Conservation (phyloP, 2,329 filamentous ascomycete genomes). For the Epichloe gansuensis region DNA sequence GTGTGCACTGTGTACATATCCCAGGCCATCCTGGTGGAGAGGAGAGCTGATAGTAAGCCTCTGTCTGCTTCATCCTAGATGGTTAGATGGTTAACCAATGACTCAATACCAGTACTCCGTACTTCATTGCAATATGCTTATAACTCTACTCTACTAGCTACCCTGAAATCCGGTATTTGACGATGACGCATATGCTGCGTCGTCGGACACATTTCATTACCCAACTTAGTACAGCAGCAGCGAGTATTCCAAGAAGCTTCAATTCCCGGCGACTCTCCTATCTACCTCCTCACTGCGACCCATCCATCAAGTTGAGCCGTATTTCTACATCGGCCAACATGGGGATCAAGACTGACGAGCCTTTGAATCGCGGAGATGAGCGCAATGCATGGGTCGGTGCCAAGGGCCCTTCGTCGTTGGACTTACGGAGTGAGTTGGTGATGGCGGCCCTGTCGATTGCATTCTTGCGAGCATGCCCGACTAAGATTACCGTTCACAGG, state of each 20-base stretch:
- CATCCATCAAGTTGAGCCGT: neutral
- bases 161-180: neutral
- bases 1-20: no score
- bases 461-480: neutral
- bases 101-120: neutral
- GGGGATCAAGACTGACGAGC: neutral
- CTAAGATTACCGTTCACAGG: conserved; percentile 19
- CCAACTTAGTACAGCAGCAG: neutral
- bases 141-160: neutral
- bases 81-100: neutral
- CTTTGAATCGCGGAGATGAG: neutral
- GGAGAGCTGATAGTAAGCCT: no score
- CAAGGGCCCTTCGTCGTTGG: conserved; percentile 9
- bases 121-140: neutral
- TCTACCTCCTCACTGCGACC: neutral
- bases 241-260: neutral
- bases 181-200: neutral
- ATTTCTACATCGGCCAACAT: neutral
- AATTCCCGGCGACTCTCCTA: neutral
- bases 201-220: neutral
- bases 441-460: neutral
- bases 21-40: no score
- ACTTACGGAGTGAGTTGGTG: conserved; percentile 10
- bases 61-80: neutral
- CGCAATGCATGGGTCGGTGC: conserved; percentile 10